Conservation (phyloP, 1,139 yeast genomes). For the Dujonia santamariae region DNA sequence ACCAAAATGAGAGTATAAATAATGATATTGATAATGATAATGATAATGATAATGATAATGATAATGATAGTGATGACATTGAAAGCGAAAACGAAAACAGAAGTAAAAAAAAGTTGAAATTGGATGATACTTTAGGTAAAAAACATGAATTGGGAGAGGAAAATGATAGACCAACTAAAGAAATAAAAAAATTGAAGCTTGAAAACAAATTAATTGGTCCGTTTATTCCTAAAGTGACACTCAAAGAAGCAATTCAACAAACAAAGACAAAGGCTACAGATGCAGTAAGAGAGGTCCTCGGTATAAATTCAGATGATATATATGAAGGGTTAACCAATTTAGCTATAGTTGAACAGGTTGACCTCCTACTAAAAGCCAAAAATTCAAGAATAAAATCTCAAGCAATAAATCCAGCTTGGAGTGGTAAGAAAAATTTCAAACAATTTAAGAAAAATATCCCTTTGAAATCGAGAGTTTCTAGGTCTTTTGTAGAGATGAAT, state of each 20-base stretch:
- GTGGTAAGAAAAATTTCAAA: conserved; percentile 36
- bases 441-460: conserved; percentile 28
- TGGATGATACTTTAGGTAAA: background rate
- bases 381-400: background rate
- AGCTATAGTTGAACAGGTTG: conserved; percentile 36
- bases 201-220: background rate
- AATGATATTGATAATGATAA: too few relatives aligned
- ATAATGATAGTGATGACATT: too few relatives aligned
- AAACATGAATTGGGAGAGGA: background rate
- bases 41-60: too few relatives aligned
- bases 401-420: conserved; percentile 10
- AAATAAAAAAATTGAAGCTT: conserved; percentile 1
- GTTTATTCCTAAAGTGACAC: conserved; percentile 3
- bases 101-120: background rate
- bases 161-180: background rate
- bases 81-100: too few relatives aligned
- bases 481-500: conserved; percentile 25
- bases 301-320: conserved; percentile 17
- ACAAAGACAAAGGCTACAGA: conserved; percentile 27
- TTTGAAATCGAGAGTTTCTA: conserved; percentile 18
- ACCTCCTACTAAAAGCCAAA: conserved; percentile 14
- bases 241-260: conserved; percentile 29
- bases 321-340: conserved; percentile 19
- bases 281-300: conserved; percentile 26
- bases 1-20: too few relatives aligned